A percentile compares a stretch with the other conserved stretches of the same genome.
These are phyloP conservation scores for Trematosphaeria pertusa DNA, from an alignment of 2,329 filamentous ascomycete species.

Conservation along the genomic window DNA sequence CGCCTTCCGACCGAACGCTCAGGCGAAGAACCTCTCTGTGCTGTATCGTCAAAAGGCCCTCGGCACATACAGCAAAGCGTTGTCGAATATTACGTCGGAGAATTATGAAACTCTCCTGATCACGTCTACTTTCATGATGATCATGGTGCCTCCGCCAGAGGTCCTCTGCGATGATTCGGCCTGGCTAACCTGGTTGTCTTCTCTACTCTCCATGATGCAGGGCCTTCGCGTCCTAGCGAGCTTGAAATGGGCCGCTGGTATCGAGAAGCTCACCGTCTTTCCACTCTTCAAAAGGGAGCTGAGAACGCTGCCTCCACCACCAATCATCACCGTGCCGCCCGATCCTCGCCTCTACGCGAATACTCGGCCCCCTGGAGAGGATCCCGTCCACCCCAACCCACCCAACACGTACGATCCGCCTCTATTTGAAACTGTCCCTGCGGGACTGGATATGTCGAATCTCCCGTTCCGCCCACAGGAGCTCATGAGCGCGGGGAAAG, in stretches of 20 bases:
- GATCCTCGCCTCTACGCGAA: conserved; percentile 21
- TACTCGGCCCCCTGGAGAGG: conserved; percentile 20
- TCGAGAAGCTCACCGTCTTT: conserved; percentile 40
- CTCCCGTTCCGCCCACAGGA: conserved; percentile 10
- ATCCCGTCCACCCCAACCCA: conserved; percentile 34
- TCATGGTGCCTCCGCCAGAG: conserved; percentile 26
- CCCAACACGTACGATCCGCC: conserved; percentile 28
- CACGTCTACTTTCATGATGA: conserved; percentile 32
- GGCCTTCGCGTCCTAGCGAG: conserved; percentile 38
- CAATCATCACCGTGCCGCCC: conserved; percentile 15
- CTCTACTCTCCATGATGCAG: conserved; percentile 37
- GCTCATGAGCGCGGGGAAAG: conserved; percentile 8
- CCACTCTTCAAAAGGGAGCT: conserved; percentile 39
- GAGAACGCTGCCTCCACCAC: conserved; percentile 36
- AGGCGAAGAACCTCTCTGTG: conserved; percentile 20
- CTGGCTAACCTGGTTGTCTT: conserved; percentile 32
- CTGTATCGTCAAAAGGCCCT: conserved; percentile 39
- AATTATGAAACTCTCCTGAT: conserved; percentile 42
- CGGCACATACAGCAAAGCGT: conserved; percentile 30
- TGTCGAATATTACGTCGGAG: conserved; percentile 37
- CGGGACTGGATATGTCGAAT: conserved; percentile 14
- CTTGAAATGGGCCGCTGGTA: conserved; percentile 38
- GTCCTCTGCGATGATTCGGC: conserved; percentile 16
- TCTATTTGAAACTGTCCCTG: conserved; percentile 8
- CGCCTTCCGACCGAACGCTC: conserved; percentile 14